Evolutionary conservation across 2,329 filamentous ascomycete species (phyloP), one percentile per base, ranked within the genome.

Genomic region (Cercospora brassicicola): DNA sequence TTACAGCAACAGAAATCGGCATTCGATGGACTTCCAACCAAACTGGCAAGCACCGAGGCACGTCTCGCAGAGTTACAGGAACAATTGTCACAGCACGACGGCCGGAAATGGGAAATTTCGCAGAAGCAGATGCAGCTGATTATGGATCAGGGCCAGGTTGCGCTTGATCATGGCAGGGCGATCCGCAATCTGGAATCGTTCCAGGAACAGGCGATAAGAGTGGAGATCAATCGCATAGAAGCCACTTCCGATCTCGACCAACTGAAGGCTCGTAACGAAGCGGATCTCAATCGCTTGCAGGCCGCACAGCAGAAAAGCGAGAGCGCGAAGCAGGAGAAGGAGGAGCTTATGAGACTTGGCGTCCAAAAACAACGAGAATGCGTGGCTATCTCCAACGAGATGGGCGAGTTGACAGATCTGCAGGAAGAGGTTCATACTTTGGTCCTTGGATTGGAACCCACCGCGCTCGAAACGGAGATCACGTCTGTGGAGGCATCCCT

Each of bases 241-340:
- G 94, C 93, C 1, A 79, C 84, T n/a, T 97, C 93, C 0, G 95
- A 99, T 74, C 79, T 91, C 2, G 84, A 88, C 55, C 86, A 87
- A 5, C 83, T 97, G n/a, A 86, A 87, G 73, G 82, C 82, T 15
- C 89, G 89, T 67, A 92, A 93, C 73, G 79, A 84, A 18, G 97
- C 93, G 0, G 95, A 99, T 74, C 79, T 91, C 2, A 84, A 88
- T 55, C 86, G 86, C 4, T 83, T 97, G 20, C 86, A 87, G 73
- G 82, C 82, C 11, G 89, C 89, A 67, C 92, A 92, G 72, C 33
- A 59, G 20, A 65, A 71, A 59, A 87, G 93, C 67, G 83, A 85
- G 64, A 76, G 82, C 51, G 79, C 80, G 53, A 81, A 91, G 3
- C 82, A 86, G 23, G 76, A 73, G 80, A 9, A 84, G 82, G 71